Base-by-base conservation (phyloP, 169 alveolate genomes). In the Babesia bigemina region DNA sequence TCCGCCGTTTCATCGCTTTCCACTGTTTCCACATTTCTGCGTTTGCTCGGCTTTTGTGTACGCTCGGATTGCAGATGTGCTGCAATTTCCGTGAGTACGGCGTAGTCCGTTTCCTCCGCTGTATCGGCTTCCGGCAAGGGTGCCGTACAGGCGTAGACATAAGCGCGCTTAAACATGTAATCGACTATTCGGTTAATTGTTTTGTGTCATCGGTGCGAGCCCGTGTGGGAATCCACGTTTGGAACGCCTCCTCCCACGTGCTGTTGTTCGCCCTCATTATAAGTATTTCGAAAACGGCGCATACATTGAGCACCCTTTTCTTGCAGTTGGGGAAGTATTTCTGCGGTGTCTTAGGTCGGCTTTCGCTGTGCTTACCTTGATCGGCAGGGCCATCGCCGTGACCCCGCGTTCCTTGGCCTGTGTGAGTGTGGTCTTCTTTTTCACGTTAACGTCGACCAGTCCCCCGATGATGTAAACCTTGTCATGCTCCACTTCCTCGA, bases 401-500 rank as follows among this genome's bases (percentile, higher is more conserved):
- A 83, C n/a, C 19, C 81, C 86, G 49, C 67, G 76, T 9, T 59
- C 26, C 48, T 24, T 19, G 19, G 84, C 81, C 57, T 83, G 85
- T 29, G 33, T 53, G 48, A 63, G 39, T 2, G 84, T 49, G 14
- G 47, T 21, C 22, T 61, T 70, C 86, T 62, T 83, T 45, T 74
- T 74, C 13, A 74, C 76, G 66, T 83, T 65, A 16, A 56, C 66
- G 76, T 83, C 90, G 2, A 83, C 90, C 19, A 83, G 45, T 19
- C 90, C 90, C 19, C 90, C 90, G 9, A 83, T 75, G 9, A 83
- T 60, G 60, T 83, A 83, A 21, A 72, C 61, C 71, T 83, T 83
- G 55, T 57, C 81, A 16, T 22, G 22, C 19, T 60, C 66, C 17
- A 83, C 44, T 11, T 74, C 86, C 33, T 83, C 90, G 17, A 83